A percentile compares a stretch with the other conserved stretches of the same genome.
phyloP scores from a whole-genome alignment of 768 basidiomycete genomes.

The Macrolepiota dolichaula region DNA sequence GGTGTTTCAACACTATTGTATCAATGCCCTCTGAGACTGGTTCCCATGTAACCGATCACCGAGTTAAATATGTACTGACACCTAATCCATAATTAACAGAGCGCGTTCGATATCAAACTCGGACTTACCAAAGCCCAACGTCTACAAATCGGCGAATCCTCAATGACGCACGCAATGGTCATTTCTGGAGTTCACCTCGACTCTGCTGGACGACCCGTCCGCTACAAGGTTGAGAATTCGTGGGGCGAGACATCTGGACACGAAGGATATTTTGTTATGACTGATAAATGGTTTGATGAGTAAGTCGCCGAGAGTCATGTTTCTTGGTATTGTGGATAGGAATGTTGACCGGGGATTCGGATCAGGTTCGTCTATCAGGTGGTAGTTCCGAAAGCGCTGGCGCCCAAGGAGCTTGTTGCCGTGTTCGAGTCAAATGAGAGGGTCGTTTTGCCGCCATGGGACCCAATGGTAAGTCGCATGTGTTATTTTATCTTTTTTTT shows the following conservation, averaged over 20 bases:
- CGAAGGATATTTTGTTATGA: slow-evolving; percentile 92
- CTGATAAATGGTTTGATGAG: slow-evolving; percentile 89
- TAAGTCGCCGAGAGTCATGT: slow-evolving; percentile 32
- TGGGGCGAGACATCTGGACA: slow-evolving; percentile 81
- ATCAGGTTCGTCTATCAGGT: slow-evolving; percentile 88
- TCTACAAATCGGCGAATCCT: slow-evolving; percentile 74
- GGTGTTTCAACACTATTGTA: not conserved
- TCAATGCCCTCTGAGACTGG: not conserved
- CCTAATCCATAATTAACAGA: slow-evolving; percentile 31
- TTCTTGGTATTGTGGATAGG: not conserved
- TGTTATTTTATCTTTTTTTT: not conserved
- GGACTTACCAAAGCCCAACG: slow-evolving; percentile 84
- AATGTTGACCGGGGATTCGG: not conserved
- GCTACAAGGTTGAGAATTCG: slow-evolving; percentile 97
- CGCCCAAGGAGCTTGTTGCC: slow-evolving; percentile 76
- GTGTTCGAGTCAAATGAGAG: slow-evolving; percentile 69
- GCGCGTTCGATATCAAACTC: slow-evolving; percentile 79
- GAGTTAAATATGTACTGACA: not conserved
- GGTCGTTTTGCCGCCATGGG: slow-evolving; percentile 83
- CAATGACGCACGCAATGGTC: slow-evolving; percentile 97
- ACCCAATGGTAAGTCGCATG: slow-evolving; percentile 67
- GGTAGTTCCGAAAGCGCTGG: slow-evolving; percentile 78
- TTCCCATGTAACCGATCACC: not conserved
- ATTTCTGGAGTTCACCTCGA: slow-evolving; percentile 92
- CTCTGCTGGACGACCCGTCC: slow-evolving; percentile 62